Evolutionary conservation across 192 early-diverging fungal genomes (phyloP).

Genomic region (Dispira parvispora): DNA sequence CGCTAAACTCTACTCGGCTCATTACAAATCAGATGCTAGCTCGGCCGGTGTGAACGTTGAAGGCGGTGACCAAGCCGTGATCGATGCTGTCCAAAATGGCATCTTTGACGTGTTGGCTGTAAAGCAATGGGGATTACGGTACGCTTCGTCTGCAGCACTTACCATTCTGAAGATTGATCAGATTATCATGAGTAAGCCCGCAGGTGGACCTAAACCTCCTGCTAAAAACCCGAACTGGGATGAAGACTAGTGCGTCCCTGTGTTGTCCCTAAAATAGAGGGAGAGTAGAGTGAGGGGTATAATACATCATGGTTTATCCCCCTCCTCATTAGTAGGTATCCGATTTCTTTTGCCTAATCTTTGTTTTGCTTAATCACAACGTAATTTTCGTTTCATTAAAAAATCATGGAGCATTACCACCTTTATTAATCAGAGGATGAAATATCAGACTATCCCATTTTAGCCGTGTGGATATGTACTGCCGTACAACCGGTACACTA

Average conservation of each 20-base stretch:
- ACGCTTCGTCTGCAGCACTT: conserved; percentile 80
- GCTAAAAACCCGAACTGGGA: conserved; percentile 84
- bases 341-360: no score
- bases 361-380: no score
- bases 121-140: conserved; percentile 80
- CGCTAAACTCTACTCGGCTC: conserved; percentile 82
- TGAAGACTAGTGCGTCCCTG: conserved; percentile 36
- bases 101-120: conserved; percentile 69
- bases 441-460: no score
- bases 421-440: no score
- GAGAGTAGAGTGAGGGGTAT: no score
- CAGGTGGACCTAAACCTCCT: conserved; percentile 84
- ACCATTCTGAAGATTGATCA: conserved; percentile 95
- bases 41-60: conserved; percentile 75
- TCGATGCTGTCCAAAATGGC: conserved; percentile 51
- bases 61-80: conserved; percentile 19
- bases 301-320: no score
- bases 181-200: conserved; percentile 97
- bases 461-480: no score
- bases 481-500: no score
- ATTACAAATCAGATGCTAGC: conserved; percentile 42
- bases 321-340: no score
- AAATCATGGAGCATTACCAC: no score
- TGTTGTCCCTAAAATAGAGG: no score
- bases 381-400: no score